Evolutionary conservation across 208 protist species (phyloP), one percentile per base, ranked within the genome.

Genomic region (Wallacemonas sp.): DNA sequence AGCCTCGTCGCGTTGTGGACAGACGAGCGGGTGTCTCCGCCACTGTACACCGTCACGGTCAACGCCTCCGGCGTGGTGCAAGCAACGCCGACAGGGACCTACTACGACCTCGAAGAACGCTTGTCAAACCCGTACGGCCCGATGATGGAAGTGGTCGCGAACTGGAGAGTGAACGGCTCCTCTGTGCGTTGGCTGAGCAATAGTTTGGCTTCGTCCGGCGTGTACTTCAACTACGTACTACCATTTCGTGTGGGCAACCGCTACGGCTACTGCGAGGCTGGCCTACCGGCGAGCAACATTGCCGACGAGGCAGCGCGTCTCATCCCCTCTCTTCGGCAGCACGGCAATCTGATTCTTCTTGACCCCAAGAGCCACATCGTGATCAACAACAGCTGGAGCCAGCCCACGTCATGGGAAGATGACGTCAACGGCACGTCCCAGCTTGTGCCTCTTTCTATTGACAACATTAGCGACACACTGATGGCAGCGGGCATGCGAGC

Each of bases 201-300:
- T n/a, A 58, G 51, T 38, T 60, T 70, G 42, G 68, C 63, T 15
- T 70, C 64, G 1, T 60, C 72, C 19, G 72, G 72, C 45, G 38
- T 70, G 39, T 90, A 86, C 74, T 90, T 90, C 73, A 82, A 83
- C 60, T 90, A 81, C 53, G 79, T 86, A 26, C 79, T 90, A 39
- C 83, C 83, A n/a, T 90, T 90, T 62, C 59, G 47, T 22, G 68
- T 90, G n/a, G 59, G 81, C 55, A 64, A 64, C 27, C 27, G 30
- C 36, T 63, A 72, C 59, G 83, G 83, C 45, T 77, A 63, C 56
- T 86, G 79, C 59, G 73, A 81, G 36, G 83, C 82, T 0, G 79
- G 77, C 28, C 69, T 79, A 44, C 65, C 70, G 46, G 74, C 70
- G 2, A 27, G 70, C 60, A 68, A 60, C 38, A 46, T 89, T 4